Base-by-base conservation (phyloP, 768 basidiomycete species). In the Amanita muscaria region DNA sequence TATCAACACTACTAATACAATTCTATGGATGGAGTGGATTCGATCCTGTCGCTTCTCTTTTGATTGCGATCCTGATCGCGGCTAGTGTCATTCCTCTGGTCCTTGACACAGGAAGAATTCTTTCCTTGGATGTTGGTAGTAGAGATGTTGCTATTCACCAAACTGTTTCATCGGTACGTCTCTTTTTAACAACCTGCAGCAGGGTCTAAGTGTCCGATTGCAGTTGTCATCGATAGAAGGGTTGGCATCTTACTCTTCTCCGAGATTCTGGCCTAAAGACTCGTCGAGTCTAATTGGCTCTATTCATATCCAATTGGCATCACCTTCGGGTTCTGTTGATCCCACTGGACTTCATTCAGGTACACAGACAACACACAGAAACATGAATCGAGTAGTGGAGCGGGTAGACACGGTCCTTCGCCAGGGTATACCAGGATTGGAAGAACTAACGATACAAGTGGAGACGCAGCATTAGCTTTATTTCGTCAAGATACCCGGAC, bases 1-100 rank as follows among this genome's bases (percentile, higher is more conserved):
- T 97, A 42, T 98, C 96, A 19, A 99, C 96, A 2, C 67, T 98
- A 14, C 75, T 98, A 44, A 98, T 99, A 49, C 83, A 93, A 59
- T 82, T 81, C 49, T 98, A 96, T 54, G 94, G 96, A 18, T 98
- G 93, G 92, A 97, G 94, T 10, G 92, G 92, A 15, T 99, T 97
- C 59, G 96, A 99, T 63, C 96, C 96, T 1, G 91, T 99, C 48
- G 96, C 96, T 0, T 93, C 90, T 7, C 68, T 99, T 22, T 94
- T 99, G 63, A 99, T 99, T 52, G 96, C 96, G 4, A 65, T 88
- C 7, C 67, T 99, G 51, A 99, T 99, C 54, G 89, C 90, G 16
- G 93, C 89, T 4, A 94, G 91, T 58, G 96, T 99, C 15, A 72
- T 94, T 18, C 96, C 96, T 9, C 79, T 99, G 31, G 91, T 99